Base-by-base conservation (phyloP, 2,329 filamentous ascomycete species). In the Furcasterigmium furcatum region DNA sequence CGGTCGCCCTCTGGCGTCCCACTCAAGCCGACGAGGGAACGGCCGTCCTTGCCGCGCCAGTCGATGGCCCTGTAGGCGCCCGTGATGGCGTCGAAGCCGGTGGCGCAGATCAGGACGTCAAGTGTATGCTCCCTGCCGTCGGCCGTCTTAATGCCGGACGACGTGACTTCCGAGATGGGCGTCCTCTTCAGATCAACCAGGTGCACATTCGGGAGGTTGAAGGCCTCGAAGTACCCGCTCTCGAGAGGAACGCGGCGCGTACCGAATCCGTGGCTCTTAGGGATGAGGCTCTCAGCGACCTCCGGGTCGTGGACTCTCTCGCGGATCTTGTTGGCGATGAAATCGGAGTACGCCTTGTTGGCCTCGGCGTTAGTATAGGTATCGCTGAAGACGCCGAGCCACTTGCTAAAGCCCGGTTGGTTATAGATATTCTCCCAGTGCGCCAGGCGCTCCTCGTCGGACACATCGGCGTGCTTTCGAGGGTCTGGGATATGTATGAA, bases 191-290 rank as follows among this genome's bases (percentile, higher is more conserved):
- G 54, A 45, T 76, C 68, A 13, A 79, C 63, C 2, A 80, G 52
- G 2, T 68, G 53, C 3, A 79, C 72, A 30, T 74, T 68, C 1
- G 62, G 56, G 27, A 67, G 62, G 51, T 77, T 73, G 50, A 72
- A 74, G 1, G 67, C 62, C 49, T 80, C 74, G 50, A 71, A 79
- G 56, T 76, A 79, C 5, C 61, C 59, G 21, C 67, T 61, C 44
- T 79, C 76, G 1, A 78, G 62, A 0, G 65, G 68, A 1, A 68
- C 64, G 1, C 73, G 65, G 6, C 46, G 38, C 5, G 51, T 53
- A 4, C 48, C 48, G 22, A 53, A 53, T 9, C 51, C 51, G 25
- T 53, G 49, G 27, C 41, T 46, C 29, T 59, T 64, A 2, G 66
- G 66, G 12, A 61, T 61, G 10, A 70, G 55, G 41, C 60, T 60